A percentile compares a stretch with the other conserved stretches of the same genome.
Conservation (phyloP, 2,329 filamentous ascomycete species). For the Diatrype stigma region DNA sequence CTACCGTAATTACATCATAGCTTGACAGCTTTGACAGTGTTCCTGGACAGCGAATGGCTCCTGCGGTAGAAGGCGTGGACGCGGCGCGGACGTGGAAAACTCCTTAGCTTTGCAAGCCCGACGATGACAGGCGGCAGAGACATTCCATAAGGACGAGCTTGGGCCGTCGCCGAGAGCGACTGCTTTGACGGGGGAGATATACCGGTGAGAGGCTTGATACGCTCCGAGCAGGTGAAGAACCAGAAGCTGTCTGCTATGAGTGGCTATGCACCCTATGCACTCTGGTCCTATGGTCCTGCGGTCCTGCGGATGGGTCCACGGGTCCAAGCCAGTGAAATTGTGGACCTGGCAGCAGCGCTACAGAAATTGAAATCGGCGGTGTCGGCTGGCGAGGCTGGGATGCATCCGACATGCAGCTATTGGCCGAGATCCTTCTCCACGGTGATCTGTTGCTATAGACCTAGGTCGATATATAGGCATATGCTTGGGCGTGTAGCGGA, state of each 20-base stretch:
- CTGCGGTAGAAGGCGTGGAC: not conserved
- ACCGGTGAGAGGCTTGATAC: not conserved
- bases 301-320: no score
- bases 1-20: not conserved
- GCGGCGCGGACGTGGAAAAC: no score
- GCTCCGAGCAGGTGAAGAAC: not conserved
- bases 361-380: not conserved
- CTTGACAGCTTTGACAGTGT: not conserved
- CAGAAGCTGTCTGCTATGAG: not conserved
- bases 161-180: not conserved
- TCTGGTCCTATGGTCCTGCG: no score
- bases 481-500: not conserved
- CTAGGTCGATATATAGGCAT: not conserved
- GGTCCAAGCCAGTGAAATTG: not conserved
- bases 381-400: not conserved
- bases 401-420: not conserved
- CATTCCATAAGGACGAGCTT: not conserved
- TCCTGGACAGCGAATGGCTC: not conserved
- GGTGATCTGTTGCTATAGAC: not conserved
- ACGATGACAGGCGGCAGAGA: not conserved
- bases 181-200: no score
- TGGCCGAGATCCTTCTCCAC: not conserved
- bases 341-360: not conserved
- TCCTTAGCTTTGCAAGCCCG: not conserved
- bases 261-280: not conserved